Conservation (phyloP, 1,284 basidiomycete species). For the Cronartium quercuum region DNA sequence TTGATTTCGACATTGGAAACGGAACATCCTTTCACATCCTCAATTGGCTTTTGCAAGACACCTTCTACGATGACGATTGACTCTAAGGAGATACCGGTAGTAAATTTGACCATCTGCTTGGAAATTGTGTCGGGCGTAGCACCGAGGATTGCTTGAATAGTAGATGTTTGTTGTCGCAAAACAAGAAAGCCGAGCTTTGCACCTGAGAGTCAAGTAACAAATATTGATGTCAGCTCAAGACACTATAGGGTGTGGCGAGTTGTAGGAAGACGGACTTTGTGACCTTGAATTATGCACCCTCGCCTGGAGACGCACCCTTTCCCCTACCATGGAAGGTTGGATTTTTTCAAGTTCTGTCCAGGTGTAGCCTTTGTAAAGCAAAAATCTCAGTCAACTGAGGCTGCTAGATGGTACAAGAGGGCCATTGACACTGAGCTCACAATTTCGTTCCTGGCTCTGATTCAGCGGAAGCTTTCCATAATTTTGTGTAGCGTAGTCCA, state of each 20-base stretch:
- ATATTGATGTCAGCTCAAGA: constrained; percentile 41
- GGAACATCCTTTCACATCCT: constrained; percentile 73
- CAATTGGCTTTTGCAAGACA: constrained; percentile 71
- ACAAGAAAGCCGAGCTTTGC: constrained; percentile 91
- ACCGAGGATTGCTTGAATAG: constrained; percentile 79
- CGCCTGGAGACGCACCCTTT: constrained; percentile 76
- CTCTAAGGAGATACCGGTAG: constrained; percentile 69
- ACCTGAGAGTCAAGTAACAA: constrained; percentile 44
- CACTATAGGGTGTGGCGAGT: neutral
- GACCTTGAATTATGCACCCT: constrained; percentile 86
- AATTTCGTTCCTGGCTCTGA: constrained; percentile 68
- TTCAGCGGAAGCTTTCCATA: constrained; percentile 88
- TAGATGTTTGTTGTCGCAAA: constrained; percentile 79
- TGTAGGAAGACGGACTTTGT: constrained; percentile 46
- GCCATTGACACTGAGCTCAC: constrained; percentile 42
- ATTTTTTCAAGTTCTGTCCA: constrained; percentile 63
- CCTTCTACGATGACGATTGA: constrained; percentile 87
- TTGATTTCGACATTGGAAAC: constrained; percentile 84
- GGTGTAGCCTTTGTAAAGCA: constrained; percentile 36
- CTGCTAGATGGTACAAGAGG: neutral
- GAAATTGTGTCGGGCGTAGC: constrained; percentile 76
- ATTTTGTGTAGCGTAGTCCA: constrained; percentile 71
- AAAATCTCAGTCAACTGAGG: neutral
- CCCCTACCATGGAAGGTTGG: constrained; percentile 63
- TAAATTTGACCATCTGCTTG: constrained; percentile 97